Evolutionary conservation across 2,329 filamentous ascomycete genomes (phyloP).

Genomic region (Cryphonectria radicalis): DNA sequence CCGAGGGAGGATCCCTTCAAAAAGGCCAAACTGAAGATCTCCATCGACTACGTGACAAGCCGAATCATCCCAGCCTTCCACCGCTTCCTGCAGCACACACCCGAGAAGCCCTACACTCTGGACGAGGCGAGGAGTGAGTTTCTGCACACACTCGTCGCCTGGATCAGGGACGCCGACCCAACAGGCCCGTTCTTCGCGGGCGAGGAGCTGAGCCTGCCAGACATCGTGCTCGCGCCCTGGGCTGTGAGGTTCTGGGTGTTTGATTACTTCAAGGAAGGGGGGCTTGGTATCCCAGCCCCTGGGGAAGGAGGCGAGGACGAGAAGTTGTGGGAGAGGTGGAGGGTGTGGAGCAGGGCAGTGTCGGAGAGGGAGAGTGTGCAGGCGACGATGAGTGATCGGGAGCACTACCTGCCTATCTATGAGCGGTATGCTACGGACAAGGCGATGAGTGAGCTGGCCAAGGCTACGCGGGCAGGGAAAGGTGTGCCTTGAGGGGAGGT

Average conservation of each 20-base stretch:
- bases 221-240: slow-evolving; percentile 73
- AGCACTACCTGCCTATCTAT: slow-evolving; percentile 70
- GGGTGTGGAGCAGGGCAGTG: slow-evolving; percentile 63
- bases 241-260: slow-evolving; percentile 71
- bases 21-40: slow-evolving; percentile 66
- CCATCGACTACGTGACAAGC: slow-evolving; percentile 71
- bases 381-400: slow-evolving; percentile 67
- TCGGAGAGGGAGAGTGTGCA: slow-evolving; percentile 61
- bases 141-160: slow-evolving; percentile 61
- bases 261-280: slow-evolving; percentile 69
- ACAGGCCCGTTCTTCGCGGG: slow-evolving; percentile 69
- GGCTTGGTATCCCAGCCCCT: slow-evolving; percentile 46
- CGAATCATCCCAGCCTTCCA: slow-evolving; percentile 72
- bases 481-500: slow-evolving; percentile 56
- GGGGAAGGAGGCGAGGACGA: slow-evolving; percentile 54
- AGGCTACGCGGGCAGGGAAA: slow-evolving; percentile 64
- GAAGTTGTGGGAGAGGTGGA: slow-evolving; percentile 64
- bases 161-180: slow-evolving; percentile 55
- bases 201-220: slow-evolving; percentile 62
- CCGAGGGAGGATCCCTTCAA: slow-evolving; percentile 66
- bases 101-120: slow-evolving; percentile 50
- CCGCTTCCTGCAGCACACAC: slow-evolving; percentile 58
- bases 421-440: slow-evolving; percentile 65
- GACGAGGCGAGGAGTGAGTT: slow-evolving; percentile 59
- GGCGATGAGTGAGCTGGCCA: slow-evolving; percentile 61